A percentile compares a stretch with the other conserved stretches of the same genome.
phyloP scores from a whole-genome alignment of 2,329 filamentous ascomycete species.

The Lasiodiplodia theobromae region DNA sequence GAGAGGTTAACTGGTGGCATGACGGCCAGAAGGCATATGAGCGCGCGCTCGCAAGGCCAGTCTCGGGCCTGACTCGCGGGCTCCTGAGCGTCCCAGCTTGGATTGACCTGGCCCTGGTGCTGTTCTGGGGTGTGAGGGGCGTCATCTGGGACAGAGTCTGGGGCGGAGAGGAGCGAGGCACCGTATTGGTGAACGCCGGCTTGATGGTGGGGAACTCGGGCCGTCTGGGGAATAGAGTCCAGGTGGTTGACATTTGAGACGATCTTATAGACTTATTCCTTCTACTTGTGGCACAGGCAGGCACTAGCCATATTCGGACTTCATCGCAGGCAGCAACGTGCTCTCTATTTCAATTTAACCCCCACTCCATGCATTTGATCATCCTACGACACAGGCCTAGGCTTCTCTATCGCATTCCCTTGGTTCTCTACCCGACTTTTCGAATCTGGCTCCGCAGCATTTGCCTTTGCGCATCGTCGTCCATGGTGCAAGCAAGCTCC shows the following conservation, averaged over 20 bases:
- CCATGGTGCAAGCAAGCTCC: too few relatives aligned
- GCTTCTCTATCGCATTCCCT: too few relatives aligned
- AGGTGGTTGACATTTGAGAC: constrained; percentile 49
- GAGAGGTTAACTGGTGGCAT: constrained; percentile 76
- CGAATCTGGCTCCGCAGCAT: too few relatives aligned
- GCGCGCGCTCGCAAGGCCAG: constrained; percentile 57
- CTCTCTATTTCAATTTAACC: too few relatives aligned
- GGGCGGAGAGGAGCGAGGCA: constrained; percentile 60
- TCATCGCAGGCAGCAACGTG: too few relatives aligned
- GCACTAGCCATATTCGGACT: too few relatives aligned
- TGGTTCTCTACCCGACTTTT: too few relatives aligned
- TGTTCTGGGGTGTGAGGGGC: constrained; percentile 61
- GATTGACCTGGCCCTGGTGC: constrained; percentile 59
- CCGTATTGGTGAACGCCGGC: constrained; percentile 68
- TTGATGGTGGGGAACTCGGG: constrained; percentile 59
- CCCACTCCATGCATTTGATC: too few relatives aligned
- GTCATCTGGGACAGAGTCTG: constrained; percentile 68
- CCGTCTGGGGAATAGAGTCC: constrained; percentile 55
- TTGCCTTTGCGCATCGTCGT: too few relatives aligned
- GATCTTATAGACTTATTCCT: neutral
- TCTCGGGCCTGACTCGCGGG: constrained; percentile 47
- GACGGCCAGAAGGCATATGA: constrained; percentile 76
- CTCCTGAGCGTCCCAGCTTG: constrained; percentile 53
- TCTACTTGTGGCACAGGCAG: neutral
- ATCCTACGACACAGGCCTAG: too few relatives aligned